Evolutionary conservation across 805 yeast species (phyloP).

Genomic region (Jamesozyma hellenica): DNA sequence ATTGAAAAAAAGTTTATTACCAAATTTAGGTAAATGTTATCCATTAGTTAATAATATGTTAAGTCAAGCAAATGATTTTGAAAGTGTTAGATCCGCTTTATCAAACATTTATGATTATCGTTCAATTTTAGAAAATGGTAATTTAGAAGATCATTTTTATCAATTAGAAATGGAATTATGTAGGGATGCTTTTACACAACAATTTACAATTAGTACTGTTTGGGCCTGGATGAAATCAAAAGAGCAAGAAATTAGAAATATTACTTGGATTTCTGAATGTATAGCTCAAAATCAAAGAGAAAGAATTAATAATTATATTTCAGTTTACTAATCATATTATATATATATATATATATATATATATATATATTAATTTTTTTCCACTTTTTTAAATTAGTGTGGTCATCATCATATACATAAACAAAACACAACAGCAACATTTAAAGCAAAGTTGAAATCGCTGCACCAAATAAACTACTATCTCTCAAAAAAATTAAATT

Average conservation of each 20-base stretch:
- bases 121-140: slow-evolving; percentile 43
- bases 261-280: slow-evolving; percentile 99
- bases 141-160: slow-evolving; percentile 90
- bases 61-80: slow-evolving; percentile 71
- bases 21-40: slow-evolving; percentile 71
- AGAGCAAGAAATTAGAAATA: slow-evolving; percentile 93
- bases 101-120: slow-evolving; percentile 58
- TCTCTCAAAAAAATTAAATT: slow-evolving; percentile 14
- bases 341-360: background rate
- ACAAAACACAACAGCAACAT: background rate
- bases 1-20: slow-evolving; percentile 66
- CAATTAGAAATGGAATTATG: slow-evolving; percentile 86
- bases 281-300: slow-evolving; percentile 97
- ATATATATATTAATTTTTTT: background rate
- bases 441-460: slow-evolving; percentile 13
- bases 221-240: slow-evolving; percentile 96
- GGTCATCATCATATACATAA: no score
- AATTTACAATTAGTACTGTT: slow-evolving; percentile 77
- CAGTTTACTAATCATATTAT: slow-evolving; percentile 49
- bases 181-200: slow-evolving; percentile 91
- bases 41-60: slow-evolving; percentile 57
- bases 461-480: slow-evolving; percentile 24
- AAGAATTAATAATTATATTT: slow-evolving; percentile 80
- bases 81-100: slow-evolving; percentile 60
- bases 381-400: no score